Base-by-base conservation (phyloP, 768 basidiomycete genomes). In the Boletales sp. region DNA sequence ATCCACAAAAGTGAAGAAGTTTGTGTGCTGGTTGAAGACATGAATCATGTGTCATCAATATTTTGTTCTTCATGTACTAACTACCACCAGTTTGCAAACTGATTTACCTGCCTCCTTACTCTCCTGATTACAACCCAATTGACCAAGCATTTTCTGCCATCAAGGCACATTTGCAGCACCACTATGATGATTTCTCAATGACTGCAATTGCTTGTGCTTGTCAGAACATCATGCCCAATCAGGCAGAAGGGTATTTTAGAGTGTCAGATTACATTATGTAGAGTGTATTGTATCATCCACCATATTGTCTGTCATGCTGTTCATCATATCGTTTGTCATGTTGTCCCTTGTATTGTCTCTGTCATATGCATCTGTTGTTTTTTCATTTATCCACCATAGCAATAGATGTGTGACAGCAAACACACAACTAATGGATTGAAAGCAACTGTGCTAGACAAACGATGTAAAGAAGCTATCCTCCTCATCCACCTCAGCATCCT, bases 101-200 rank as follows among this genome's bases (percentile, higher is more conserved):
- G 3, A 53, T 64, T n/a, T 67, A 51, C 40, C 44, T 70, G 0
- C 67, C 64, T 0, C 65, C 64, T 1, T 46, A 51, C 34, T 51
- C 30, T 3, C 40, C 30, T 0, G n/a, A 51, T 32, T 51, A 48
- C 65, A 65, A 71, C 31, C 70, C 61, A 0, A 70, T 72, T 37
- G 62, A 70, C 32, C 43, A 67, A 70, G 52, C 44, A 2, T 53
- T 53, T 14, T 53, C 30, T 0, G 5, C 31, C 0, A 33, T 53
- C 41, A 46, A 50, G 8, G 10, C 41, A 15, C 42, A 19, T 2
- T 38, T 54, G 4, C 3, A 12, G 0, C 1, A 8, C 1, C n/a
- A 50, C 12, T 0, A 8, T 5, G 8, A 54, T 7, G 32, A 50
- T 6, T 18, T 46, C 1, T 39, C 31, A 3, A 19, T 42, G 39